Evolutionary conservation across 2,329 filamentous ascomycete species (phyloP).

Genomic region (Drechslerella coelobrocha): DNA sequence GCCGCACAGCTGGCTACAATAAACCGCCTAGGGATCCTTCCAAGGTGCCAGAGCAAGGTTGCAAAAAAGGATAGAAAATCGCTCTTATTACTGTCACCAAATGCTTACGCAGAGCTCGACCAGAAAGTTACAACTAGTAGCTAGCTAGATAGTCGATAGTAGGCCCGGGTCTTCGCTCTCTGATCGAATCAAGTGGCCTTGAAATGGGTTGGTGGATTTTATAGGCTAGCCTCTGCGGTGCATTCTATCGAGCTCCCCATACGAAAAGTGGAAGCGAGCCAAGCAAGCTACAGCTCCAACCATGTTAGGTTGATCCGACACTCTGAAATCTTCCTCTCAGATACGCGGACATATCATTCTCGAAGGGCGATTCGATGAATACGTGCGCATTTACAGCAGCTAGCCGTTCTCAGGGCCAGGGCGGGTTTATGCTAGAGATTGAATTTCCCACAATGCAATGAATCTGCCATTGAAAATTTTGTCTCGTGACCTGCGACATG

Average conservation of each 20-base stretch:
- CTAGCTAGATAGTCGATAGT: too few relatives aligned
- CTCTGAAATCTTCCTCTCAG: constrained; percentile 16
- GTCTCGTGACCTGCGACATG: not conserved
- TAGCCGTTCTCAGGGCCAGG: too few relatives aligned
- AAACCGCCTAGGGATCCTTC: too few relatives aligned
- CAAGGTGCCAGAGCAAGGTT: too few relatives aligned
- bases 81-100: too few relatives aligned
- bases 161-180: too few relatives aligned
- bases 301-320: constrained; percentile 25
- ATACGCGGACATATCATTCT: constrained; percentile 15
- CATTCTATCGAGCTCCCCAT: constrained; percentile 38
- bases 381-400: not conserved
- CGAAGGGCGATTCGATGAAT: constrained; percentile 10
- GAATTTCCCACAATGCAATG: not conserved
- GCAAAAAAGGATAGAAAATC: too few relatives aligned
- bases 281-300: constrained; percentile 39
- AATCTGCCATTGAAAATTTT: not conserved
- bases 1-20: too few relatives aligned
- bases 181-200: too few relatives aligned
- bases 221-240: not conserved
- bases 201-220: not conserved
- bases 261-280: constrained; percentile 45
- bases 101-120: too few relatives aligned
- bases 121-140: too few relatives aligned
- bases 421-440: not conserved